Evolutionary conservation across 306 rosid species (phyloP), one percentile per base, ranked within the genome.

Genomic region (Arachis stenosperma): DNA sequence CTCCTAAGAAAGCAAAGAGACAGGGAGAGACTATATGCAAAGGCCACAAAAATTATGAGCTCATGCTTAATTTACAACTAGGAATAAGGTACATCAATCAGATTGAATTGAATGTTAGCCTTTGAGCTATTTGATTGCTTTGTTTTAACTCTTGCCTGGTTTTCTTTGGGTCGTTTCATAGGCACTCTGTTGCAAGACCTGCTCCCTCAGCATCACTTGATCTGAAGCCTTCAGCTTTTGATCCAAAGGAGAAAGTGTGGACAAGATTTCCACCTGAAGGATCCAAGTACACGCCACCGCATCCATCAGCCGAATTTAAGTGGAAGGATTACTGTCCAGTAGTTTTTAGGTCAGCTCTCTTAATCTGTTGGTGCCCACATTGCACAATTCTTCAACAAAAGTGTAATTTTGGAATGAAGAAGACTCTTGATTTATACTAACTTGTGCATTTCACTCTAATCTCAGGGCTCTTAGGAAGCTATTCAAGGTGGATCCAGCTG

Each of bases 241-340:
- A 93, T 73, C 97, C 98, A 0, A 93, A 86, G 76, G 96, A 90
- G 80, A 93, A 93, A 76, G 79, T 90, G 54, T 93, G 97, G 98
- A 93, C 98, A 9, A 86, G 85, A 85, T 90, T 93, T 76, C 98
- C 98, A 51, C 79, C 98, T 0, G 98, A 93, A 82, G 98, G 97
- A 33, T 87, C 92, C 61, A 93, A 93, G 73, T 78, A 89, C 44
- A 93, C 98, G 37, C 98, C 97, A 39, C 98, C 98, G 48, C 98
- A 93, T 75, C 89, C 87, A 69, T 90, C 94, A 1, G 70, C 82
- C 74, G 98, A 93, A 73, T 93, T 93, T 47, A 90, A 71, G 79
- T 93, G 98, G 98, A 93, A 93, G 86, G 98, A 93, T 73, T 93
- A 90, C 70, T 90, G 98, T 77, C 98, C 98, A 0, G 84, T 93